These are phyloP conservation scores for Capillidium rhysosporum DNA, from an alignment of 371 early-diverging fungal genomes.

Conservation along the genomic window DNA sequence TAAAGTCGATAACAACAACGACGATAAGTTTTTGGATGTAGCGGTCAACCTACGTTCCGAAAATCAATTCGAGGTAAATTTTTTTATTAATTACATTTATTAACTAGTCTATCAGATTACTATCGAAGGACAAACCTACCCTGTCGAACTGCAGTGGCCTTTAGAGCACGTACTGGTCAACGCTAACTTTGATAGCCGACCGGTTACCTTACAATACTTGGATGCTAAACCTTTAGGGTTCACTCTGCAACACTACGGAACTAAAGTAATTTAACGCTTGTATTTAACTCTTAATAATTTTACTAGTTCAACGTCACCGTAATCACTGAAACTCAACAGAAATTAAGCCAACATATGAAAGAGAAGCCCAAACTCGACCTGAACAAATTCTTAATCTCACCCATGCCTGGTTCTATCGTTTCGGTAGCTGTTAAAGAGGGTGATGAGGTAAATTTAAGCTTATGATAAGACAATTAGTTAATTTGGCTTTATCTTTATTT, in stretches of 20 bases:
- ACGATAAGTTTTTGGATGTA: conserved; percentile 16
- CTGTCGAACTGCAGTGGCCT: conserved; percentile 39
- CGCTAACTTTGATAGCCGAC: conserved; percentile 14
- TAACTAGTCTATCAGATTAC: conserved; percentile 12
- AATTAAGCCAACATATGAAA: conserved; percentile 47
- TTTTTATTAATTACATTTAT: background rate
- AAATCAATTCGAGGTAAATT: conserved; percentile 14
- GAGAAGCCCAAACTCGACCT: conserved; percentile 47
- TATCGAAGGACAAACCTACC: conserved; percentile 17
- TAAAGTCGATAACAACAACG: conserved; percentile 26
- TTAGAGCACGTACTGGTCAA: conserved; percentile 52
- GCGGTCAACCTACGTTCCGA: conserved; percentile 8
- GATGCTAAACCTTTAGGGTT: conserved; percentile 53
- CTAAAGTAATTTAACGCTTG: conserved; percentile 29
- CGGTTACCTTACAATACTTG: conserved; percentile 54
- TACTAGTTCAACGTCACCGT: conserved; percentile 41
- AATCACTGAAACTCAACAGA: conserved; percentile 32
- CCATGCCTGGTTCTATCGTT: conserved; percentile 89
- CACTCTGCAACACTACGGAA: conserved; percentile 62
- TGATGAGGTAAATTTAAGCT: too few species aligned
- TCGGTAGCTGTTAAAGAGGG: conserved; percentile 65
- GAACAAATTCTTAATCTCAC: conserved; percentile 51
- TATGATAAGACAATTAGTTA: too few species aligned
- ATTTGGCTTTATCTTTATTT: too few species aligned
- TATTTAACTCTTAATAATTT: background rate